These are phyloP conservation scores for Copromyces sp. DNA, from an alignment of 495 filamentous ascomycete genomes.

Conservation along the genomic window DNA sequence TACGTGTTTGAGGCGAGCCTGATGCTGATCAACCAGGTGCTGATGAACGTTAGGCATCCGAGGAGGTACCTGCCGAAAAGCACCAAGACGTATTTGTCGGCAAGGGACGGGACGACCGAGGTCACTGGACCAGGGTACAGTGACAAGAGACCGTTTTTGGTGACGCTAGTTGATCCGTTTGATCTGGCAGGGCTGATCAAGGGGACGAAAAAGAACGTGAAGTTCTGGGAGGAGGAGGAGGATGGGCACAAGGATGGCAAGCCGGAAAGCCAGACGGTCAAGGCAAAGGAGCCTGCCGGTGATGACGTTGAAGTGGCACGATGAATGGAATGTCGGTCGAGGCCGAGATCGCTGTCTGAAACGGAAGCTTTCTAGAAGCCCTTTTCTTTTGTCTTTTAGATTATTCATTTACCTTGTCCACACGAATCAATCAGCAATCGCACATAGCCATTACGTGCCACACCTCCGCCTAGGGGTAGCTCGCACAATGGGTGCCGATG, in stretches of 20 bases:
- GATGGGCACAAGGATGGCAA: not conserved
- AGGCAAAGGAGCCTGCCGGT: not conserved
- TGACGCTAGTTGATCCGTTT: conserved; percentile 59
- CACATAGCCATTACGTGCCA: not conserved
- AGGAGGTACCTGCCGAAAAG: conserved; percentile 49
- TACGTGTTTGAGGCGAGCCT: conserved; percentile 58
- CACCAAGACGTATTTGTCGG: conserved; percentile 52
- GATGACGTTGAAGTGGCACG: not conserved
- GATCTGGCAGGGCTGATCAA: conserved; percentile 49
- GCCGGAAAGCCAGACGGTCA: not conserved
- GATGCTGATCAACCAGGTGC: conserved; percentile 51
- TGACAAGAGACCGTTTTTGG: conserved; percentile 40
- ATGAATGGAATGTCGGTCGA: not conserved
- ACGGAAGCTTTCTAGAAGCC: not conserved
- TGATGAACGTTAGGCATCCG: conserved; percentile 57
- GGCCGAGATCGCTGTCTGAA: not conserved
- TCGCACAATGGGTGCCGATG: not conserved
- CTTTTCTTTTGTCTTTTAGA: not conserved
- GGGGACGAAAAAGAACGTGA: conserved; percentile 32
- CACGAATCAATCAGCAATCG: not conserved
- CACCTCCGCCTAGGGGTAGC: not conserved
- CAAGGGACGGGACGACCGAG: conserved; percentile 53
- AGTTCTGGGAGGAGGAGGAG: conserved; percentile 43
- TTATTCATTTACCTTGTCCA: not conserved
- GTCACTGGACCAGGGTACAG: conserved; percentile 52